These are phyloP conservation scores for Vickermania spadyakhi DNA, from an alignment of 208 protist species.

Conservation along the genomic window DNA sequence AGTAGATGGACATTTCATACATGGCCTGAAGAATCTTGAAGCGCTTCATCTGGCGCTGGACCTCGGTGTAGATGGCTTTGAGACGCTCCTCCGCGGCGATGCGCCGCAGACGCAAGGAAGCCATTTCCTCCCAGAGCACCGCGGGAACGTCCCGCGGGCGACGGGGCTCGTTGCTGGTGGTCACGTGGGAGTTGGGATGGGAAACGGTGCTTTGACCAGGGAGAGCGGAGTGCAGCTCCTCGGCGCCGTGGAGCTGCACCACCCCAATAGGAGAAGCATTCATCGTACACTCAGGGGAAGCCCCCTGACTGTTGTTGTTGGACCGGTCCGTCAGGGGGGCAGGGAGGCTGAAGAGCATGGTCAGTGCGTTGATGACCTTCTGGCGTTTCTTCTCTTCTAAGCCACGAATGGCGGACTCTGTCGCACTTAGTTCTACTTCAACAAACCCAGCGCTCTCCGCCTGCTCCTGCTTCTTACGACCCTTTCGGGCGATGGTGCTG, in stretches of 20 bases:
- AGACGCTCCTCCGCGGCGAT: conserved; percentile 22
- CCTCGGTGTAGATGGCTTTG: conserved; percentile 4
- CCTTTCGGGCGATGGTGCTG: conserved; percentile 1
- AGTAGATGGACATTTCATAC: conserved; percentile 29
- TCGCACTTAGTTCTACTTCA: conserved; percentile 9
- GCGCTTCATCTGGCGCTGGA: conserved; percentile 21
- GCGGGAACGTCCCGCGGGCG: conserved; percentile 24
- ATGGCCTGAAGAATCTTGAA: conserved; percentile 39
- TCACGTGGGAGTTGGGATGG: not conserved
- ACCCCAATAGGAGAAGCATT: not conserved
- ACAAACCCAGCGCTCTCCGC: not conserved
- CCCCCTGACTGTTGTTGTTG: not conserved
- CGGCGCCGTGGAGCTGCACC: not conserved
- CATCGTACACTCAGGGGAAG: not conserved
- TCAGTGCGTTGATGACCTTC: conserved; percentile 10
- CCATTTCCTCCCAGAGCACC: conserved; percentile 38
- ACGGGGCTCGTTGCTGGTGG: not conserved
- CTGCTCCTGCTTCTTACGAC: not conserved
- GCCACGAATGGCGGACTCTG: conserved; percentile 12
- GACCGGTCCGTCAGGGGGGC: not conserved
- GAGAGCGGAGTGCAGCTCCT: not conserved
- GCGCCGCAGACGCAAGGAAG: conserved; percentile 17
- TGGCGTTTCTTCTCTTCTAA: conserved; percentile 25
- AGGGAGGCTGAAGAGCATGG: conserved; percentile 11
- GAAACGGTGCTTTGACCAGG: not conserved